phyloP scores from a whole-genome alignment of 345 rosid genomes.

The Ailanthus altissimus region DNA sequence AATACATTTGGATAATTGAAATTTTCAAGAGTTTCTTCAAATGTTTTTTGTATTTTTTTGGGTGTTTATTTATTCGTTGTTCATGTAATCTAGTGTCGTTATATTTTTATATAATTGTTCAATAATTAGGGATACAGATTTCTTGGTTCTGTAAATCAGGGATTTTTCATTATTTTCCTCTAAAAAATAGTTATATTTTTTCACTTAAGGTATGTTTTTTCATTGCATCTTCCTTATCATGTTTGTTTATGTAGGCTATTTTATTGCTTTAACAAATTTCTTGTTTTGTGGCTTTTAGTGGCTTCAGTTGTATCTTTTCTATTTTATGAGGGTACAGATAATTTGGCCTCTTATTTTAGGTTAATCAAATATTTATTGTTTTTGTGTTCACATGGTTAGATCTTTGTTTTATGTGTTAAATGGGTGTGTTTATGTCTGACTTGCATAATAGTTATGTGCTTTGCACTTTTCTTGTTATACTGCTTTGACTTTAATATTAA shows the following conservation, averaged over 20 bases:
- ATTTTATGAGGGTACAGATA: not conserved
- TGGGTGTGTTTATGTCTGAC: not conserved
- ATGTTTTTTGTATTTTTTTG: not conserved
- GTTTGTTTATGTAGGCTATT: not conserved
- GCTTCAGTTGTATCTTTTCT: not conserved
- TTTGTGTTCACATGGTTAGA: not conserved
- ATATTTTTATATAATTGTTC: not conserved
- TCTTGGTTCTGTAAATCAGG: conserved; percentile 10
- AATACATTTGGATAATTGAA: not conserved
- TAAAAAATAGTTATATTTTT: conserved; percentile 52
- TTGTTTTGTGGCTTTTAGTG: not conserved
- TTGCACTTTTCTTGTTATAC: not conserved
- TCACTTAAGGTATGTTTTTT: conserved; percentile 70
- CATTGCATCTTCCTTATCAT: conserved; percentile 18
- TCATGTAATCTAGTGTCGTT: not conserved
- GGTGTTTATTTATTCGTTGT: not conserved
- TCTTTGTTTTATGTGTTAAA: not conserved
- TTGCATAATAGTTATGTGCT: not conserved
- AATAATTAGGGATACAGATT: not conserved
- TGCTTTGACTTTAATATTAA: not conserved
- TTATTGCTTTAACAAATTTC: not conserved
- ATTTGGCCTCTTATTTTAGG: too few species aligned
- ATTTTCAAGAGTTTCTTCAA: not conserved
- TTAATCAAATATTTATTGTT: not conserved
- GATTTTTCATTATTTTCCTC: not conserved